Conservation (phyloP, 1,284 basidiomycete genomes). For the Omphalotus olearius region DNA sequence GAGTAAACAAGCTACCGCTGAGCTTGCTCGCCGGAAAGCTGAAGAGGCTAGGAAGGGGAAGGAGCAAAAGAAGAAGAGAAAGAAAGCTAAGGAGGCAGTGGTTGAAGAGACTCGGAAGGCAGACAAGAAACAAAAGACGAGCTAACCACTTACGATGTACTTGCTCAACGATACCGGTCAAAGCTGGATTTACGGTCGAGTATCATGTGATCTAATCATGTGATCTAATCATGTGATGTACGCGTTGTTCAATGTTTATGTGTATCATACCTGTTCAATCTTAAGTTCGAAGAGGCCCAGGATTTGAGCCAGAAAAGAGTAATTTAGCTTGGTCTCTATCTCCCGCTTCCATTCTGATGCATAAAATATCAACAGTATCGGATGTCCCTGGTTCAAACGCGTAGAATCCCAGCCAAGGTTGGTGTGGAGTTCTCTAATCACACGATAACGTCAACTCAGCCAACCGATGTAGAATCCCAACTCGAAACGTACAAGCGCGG, state of each 20-base stretch:
- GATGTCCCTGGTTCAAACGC: slow-evolving; percentile 3
- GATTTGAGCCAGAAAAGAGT: not conserved
- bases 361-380: not conserved
- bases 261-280: too few relatives aligned
- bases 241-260: too few relatives aligned
- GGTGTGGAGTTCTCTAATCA: not conserved
- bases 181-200: too few relatives aligned
- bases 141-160: too few relatives aligned
- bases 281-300: not conserved
- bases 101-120: not conserved
- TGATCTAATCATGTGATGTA: too few relatives aligned
- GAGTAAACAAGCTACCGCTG: slow-evolving; percentile 4
- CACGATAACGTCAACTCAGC: not conserved
- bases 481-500: slow-evolving; percentile 50
- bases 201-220: too few relatives aligned
- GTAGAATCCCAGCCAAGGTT: slow-evolving; percentile 1
- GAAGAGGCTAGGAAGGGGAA: not conserved
- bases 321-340: not conserved
- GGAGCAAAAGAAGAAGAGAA: slow-evolving; percentile 7
- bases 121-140: slow-evolving; percentile 10
- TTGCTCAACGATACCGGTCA: too few relatives aligned
- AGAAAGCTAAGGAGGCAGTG: slow-evolving; percentile 7
- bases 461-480: slow-evolving; percentile 29
- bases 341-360: not conserved
- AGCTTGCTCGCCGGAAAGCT: slow-evolving; percentile 1